Percentiles rank a stretch among this genome's conserved stretches.
These are phyloP conservation scores for Melaleuca alternifolia DNA, from an alignment of 345 rosid species.

Conservation along the genomic window DNA sequence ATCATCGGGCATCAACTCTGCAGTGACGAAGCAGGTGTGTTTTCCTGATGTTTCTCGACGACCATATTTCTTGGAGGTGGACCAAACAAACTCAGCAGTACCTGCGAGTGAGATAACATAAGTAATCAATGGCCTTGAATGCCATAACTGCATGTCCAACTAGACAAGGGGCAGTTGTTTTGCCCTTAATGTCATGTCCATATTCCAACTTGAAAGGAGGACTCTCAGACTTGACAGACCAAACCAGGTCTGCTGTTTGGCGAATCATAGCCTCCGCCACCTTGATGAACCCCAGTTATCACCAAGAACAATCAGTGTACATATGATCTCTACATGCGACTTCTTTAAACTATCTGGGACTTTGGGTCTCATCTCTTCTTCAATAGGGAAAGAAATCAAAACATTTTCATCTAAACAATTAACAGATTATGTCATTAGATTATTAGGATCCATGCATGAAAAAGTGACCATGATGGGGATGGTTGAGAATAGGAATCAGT, in stretches of 20 bases:
- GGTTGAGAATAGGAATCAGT: background rate
- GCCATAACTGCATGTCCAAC: background rate
- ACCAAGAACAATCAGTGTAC: background rate
- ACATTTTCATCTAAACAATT: background rate
- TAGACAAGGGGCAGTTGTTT: background rate
- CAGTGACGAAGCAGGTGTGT: slow-evolving; percentile 20
- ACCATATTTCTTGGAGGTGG: slow-evolving; percentile 33
- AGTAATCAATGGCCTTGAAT: background rate
- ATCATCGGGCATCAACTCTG: slow-evolving; percentile 15
- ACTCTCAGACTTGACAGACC: background rate
- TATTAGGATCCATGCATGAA: background rate
- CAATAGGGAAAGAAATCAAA: background rate
- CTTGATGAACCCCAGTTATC: background rate
- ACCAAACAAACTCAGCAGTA: slow-evolving; percentile 66
- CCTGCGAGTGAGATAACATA: slow-evolving; percentile 31
- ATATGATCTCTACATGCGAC: background rate
- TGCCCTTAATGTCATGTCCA: background rate
- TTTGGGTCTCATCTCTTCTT: background rate
- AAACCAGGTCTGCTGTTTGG: background rate
- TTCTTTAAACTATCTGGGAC: background rate
- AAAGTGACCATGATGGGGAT: background rate
- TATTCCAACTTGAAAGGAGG: background rate
- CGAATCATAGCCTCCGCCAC: background rate
- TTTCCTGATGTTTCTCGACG: background rate
- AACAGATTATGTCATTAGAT: background rate